Evolutionary conservation across 257 asterid species (phyloP).

Genomic region (Salvia splendens): DNA sequence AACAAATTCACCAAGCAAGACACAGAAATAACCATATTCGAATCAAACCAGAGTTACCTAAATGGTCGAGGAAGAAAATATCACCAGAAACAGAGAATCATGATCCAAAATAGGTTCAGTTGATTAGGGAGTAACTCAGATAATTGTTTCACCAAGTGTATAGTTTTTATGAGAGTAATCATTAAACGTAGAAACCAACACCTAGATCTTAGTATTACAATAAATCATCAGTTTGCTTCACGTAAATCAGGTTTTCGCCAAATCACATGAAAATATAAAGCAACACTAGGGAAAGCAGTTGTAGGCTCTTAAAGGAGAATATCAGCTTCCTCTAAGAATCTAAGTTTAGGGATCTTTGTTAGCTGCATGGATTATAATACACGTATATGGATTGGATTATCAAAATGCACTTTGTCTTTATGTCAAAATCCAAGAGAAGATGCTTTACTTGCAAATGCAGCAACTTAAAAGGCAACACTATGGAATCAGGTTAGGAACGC

Average conservation of each 20-base stretch:
- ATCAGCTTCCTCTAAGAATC: neutral
- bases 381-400: neutral
- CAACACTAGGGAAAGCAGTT: neutral
- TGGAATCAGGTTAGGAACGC: slow-evolving; percentile 1
- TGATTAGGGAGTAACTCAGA: neutral
- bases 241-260: neutral
- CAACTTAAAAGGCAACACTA: neutral
- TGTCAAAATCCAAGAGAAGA: slow-evolving; percentile 2
- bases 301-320: neutral
- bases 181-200: slow-evolving; percentile 4
- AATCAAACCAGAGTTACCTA: neutral
- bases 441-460: neutral
- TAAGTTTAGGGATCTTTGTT: neutral
- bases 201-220: neutral
- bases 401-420: neutral
- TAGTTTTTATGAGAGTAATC: neutral
- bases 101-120: slow-evolving; percentile 7
- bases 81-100: slow-evolving; percentile 8
- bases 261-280: neutral
- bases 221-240: slow-evolving; percentile 2
- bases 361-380: neutral
- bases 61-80: slow-evolving; percentile 6
- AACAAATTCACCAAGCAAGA: neutral
- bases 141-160: slow-evolving; percentile 9
- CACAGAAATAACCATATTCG: neutral